A percentile compares a stretch with the other conserved stretches of the same genome.
These are phyloP conservation scores for Rubroboletus pulcherrimus DNA, from an alignment of 768 basidiomycete genomes.

Conservation along the genomic window DNA sequence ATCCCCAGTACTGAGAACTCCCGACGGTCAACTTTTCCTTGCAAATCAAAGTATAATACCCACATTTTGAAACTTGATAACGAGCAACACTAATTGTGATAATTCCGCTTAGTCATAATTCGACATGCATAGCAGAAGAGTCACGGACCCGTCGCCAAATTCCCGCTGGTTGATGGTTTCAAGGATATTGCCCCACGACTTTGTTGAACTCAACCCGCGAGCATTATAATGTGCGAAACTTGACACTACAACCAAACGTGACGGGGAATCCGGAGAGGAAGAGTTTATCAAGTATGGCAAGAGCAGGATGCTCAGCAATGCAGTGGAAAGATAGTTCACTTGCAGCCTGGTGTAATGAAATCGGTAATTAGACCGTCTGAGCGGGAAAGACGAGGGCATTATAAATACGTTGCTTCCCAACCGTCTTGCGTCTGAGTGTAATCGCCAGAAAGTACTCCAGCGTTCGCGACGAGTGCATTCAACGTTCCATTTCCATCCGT, in stretches of 20 bases:
- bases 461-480: slow-evolving; percentile 33
- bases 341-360: slow-evolving; percentile 28
- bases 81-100: slow-evolving; percentile 10
- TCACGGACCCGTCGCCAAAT: slow-evolving; percentile 21
- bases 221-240: slow-evolving; percentile 27
- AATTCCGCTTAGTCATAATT: neutral
- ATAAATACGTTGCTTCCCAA: slow-evolving; percentile 43
- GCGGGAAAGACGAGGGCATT: neutral
- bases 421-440: slow-evolving; percentile 41
- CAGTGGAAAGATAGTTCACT: slow-evolving; percentile 34
- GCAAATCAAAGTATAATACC: neutral
- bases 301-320: slow-evolving; percentile 31
- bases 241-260: slow-evolving; percentile 30
- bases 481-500: slow-evolving; percentile 19
- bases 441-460: slow-evolving; percentile 13
- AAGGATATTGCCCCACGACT: slow-evolving; percentile 19
- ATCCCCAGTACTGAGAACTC: slow-evolving; percentile 26
- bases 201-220: neutral
- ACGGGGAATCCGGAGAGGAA: slow-evolving; percentile 18
- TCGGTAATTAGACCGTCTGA: neutral
- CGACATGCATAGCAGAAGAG: neutral
- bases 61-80: slow-evolving; percentile 28
- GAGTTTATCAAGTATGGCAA: slow-evolving; percentile 32
- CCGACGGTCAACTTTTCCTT: neutral
- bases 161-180: slow-evolving; percentile 20